A percentile compares a stretch with the other conserved stretches of the same genome.
These are phyloP conservation scores for Pseudovirgaria hyperparasitica DNA, from an alignment of 2,329 filamentous ascomycete genomes.

Conservation along the genomic window DNA sequence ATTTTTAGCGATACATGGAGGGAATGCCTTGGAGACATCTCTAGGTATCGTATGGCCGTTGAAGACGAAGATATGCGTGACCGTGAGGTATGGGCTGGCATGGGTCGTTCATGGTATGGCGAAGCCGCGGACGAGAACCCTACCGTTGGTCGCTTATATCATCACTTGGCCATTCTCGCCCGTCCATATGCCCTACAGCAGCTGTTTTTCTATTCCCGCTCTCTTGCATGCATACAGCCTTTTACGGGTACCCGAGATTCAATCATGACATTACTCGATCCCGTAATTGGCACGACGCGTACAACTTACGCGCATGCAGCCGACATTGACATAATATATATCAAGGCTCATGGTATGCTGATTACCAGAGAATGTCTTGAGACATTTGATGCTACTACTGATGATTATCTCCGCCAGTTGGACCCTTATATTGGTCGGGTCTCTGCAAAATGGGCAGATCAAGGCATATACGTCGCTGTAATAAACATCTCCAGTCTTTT, in stretches of 20 bases:
- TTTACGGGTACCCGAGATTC: slow-evolving; percentile 52
- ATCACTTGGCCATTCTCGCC: slow-evolving; percentile 67
- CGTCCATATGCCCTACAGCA: slow-evolving; percentile 46
- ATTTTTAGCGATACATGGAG: slow-evolving; percentile 44
- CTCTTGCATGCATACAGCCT: slow-evolving; percentile 43
- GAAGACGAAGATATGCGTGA: slow-evolving; percentile 63
- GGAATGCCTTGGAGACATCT: slow-evolving; percentile 72
- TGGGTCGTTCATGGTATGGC: slow-evolving; percentile 63
- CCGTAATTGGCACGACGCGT: not conserved
- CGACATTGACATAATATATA: slow-evolving; percentile 46
- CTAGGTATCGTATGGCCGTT: slow-evolving; percentile 73
- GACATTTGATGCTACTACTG: slow-evolving; percentile 28
- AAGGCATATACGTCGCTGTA: slow-evolving; percentile 42
- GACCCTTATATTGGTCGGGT: slow-evolving; percentile 39
- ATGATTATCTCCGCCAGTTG: slow-evolving; percentile 38
- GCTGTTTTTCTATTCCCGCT: slow-evolving; percentile 3
- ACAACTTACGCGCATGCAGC: slow-evolving; percentile 7
- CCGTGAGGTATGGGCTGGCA: slow-evolving; percentile 62
- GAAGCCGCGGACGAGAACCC: slow-evolving; percentile 51
- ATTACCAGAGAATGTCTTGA: slow-evolving; percentile 13
- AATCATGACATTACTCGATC: slow-evolving; percentile 42
- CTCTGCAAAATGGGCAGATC: slow-evolving; percentile 36
- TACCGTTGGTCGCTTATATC: slow-evolving; percentile 61
- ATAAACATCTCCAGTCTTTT: slow-evolving; percentile 37
- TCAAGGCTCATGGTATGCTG: slow-evolving; percentile 35